Conservation (phyloP, 2,329 filamentous ascomycete genomes). For the Diaporthe caulivora region DNA sequence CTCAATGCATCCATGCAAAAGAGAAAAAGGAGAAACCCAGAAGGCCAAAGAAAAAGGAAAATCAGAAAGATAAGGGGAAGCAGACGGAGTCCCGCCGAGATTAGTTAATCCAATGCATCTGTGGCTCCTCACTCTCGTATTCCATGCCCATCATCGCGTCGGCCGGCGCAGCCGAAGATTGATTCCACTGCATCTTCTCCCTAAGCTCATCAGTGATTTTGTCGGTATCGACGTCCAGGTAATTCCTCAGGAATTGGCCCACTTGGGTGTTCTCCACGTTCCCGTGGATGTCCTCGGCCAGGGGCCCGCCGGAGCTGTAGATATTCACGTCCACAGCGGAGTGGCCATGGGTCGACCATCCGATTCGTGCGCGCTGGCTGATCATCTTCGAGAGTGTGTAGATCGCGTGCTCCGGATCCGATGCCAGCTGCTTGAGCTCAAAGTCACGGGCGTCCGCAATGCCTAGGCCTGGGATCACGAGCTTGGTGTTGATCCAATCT, state of each 20-base stretch:
- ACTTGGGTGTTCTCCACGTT: constrained; percentile 98
- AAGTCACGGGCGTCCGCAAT: constrained; percentile 78
- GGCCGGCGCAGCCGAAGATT: constrained; percentile 22
- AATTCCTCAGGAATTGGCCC: constrained; percentile 83
- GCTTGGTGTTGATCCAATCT: constrained; percentile 75
- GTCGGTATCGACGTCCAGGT: constrained; percentile 84
- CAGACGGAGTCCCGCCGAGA: not conserved
- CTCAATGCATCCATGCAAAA: not conserved
- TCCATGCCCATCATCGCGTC: constrained; percentile 19
- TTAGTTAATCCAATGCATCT: constrained; percentile 34
- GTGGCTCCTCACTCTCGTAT: constrained; percentile 29
- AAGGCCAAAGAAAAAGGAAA: not conserved
- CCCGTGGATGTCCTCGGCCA: constrained; percentile 75
- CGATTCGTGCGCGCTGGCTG: constrained; percentile 87
- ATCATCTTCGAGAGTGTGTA: constrained; percentile 84
- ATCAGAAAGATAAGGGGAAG: too few relatives aligned
- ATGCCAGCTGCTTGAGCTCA: constrained; percentile 77
- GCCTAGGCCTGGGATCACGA: constrained; percentile 80
- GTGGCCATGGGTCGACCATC: constrained; percentile 96
- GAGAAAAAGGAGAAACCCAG: not conserved
- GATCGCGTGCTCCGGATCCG: constrained; percentile 65
- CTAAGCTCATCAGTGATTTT: constrained; percentile 81
- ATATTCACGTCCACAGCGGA: constrained; percentile 96
- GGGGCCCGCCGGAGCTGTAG: constrained; percentile 80
- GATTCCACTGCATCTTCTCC: constrained; percentile 59